Evolutionary conservation across 371 early-diverging fungal genomes (phyloP), one percentile per base, ranked within the genome.

Genomic region (Mucor saturninus): DNA sequence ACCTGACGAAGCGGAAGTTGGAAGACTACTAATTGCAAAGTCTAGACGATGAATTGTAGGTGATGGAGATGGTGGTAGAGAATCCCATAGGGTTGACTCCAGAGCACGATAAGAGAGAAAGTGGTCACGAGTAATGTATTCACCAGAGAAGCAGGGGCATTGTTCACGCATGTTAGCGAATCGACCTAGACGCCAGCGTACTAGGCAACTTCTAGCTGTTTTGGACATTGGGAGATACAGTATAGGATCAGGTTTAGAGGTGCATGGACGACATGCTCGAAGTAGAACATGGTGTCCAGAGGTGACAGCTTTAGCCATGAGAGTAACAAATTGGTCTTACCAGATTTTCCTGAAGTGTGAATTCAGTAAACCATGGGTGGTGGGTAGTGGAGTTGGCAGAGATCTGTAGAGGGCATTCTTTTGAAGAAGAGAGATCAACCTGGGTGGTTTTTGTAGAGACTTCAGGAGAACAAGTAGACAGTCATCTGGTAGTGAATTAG

Each of bases 131-230:
- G 54, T n/a, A 38, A 53, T 53, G n/a, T 15, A 21, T 0, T 3
- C 35, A 9, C 54, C 54, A 35, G 15, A 4, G 2, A 38, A 13
- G n/a, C 54, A 53, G 2, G 10, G 38, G 26, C 54, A 38, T 15
- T 53, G 38, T 38, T 53, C 54, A 28, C 55, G 43, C 55, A 55
- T 42, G 11, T 55, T 55, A 13, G 42, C 7, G 15, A 51, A 51
- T 0, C 59, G 35, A 10, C 59, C 59, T 37, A 59, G 51, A 28
- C 51, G 59, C 59, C 59, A 59, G 13, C 59, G 51, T 10, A 59
- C 59, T 5, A 48, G 31, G 29, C 59, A 40, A 42, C 51, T 59
- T n/a, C n/a, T n/a, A n/a, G n/a, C n/a, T n/a, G n/a, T n/a, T n/a
- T n/a, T n/a, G n/a, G n/a, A n/a, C n/a, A n/a, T n/a, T n/a, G n/a